These are phyloP conservation scores for Porphyrellus sp. DNA, from an alignment of 1,284 basidiomycete species.

Conservation along the genomic window DNA sequence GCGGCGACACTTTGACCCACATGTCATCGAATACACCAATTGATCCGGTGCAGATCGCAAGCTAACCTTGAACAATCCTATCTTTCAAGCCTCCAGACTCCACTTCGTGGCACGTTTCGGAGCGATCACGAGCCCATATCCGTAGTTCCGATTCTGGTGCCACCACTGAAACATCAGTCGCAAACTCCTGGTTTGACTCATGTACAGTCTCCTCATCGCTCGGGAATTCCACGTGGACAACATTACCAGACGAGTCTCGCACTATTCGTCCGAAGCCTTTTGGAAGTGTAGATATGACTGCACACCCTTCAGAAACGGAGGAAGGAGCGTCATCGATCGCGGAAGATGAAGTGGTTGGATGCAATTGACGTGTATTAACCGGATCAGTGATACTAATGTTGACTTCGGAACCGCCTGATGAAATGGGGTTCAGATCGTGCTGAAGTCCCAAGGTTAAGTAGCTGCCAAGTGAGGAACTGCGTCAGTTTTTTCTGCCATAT, in stretches of 20 bases:
- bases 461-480: slow-evolving; percentile 40
- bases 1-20: background rate
- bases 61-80: slow-evolving; percentile 39
- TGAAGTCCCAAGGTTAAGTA: slow-evolving; percentile 77
- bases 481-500: background rate
- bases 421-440: slow-evolving; percentile 61
- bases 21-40: background rate
- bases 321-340: background rate
- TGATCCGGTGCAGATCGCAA: background rate
- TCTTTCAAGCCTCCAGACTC: background rate
- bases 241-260: slow-evolving; percentile 78
- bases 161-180: slow-evolving; percentile 31
- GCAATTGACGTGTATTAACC: background rate
- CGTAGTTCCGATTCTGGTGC: slow-evolving; percentile 17
- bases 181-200: slow-evolving; percentile 23
- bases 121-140: slow-evolving; percentile 19
- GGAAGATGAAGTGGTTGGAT: background rate
- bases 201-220: slow-evolving; percentile 45
- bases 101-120: background rate
- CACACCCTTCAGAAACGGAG: background rate
- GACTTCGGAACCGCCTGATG: slow-evolving; percentile 58
- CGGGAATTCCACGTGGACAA: slow-evolving; percentile 73
- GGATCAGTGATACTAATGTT: slow-evolving; percentile 12
- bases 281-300: slow-evolving; percentile 39
- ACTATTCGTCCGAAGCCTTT: slow-evolving; percentile 83